Conservation (phyloP, 768 basidiomycete genomes). For the Tulasnella sp. region DNA sequence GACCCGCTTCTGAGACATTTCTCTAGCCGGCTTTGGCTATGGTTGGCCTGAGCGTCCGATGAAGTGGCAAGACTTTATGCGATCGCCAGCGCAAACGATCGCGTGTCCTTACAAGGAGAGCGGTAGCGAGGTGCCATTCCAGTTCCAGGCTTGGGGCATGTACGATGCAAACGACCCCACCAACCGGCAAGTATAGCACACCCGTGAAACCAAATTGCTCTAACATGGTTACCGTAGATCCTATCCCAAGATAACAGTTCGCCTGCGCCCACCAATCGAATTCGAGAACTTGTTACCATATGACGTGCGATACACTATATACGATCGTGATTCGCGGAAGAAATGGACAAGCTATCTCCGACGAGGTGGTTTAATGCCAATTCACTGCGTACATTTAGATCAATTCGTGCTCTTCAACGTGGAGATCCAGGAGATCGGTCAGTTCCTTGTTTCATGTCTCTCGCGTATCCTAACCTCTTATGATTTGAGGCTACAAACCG, state of each 20-base stretch:
- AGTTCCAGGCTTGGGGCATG: constrained; percentile 85
- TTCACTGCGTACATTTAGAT: constrained; percentile 85
- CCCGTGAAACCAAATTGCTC: neutral
- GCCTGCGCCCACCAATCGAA: constrained; percentile 85
- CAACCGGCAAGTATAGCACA: constrained; percentile 37
- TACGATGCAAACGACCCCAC: constrained; percentile 50
- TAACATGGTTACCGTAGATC: constrained; percentile 36
- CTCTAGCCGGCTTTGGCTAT: constrained; percentile 87
- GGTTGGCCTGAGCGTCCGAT: constrained; percentile 74
- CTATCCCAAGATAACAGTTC: constrained; percentile 75
- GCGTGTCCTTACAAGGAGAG: constrained; percentile 69
- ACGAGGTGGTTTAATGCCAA: constrained; percentile 88
- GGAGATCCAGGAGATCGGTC: constrained; percentile 80
- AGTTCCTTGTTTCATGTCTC: too few species aligned
- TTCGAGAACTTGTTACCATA: constrained; percentile 91
- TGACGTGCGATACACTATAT: constrained; percentile 91
- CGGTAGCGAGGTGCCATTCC: constrained; percentile 75
- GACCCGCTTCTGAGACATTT: neutral
- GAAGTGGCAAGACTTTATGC: constrained; percentile 79
- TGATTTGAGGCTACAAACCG: constrained; percentile 78
- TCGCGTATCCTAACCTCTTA: neutral
- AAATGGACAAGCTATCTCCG: constrained; percentile 92
- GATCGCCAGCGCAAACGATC: constrained; percentile 56
- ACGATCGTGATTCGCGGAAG: constrained; percentile 87
- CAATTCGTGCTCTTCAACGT: constrained; percentile 86